Percentiles rank a stretch among this genome's conserved stretches.
Conservation (phyloP, 2,329 filamentous ascomycete genomes). For the Xenoacremonium recifei region DNA sequence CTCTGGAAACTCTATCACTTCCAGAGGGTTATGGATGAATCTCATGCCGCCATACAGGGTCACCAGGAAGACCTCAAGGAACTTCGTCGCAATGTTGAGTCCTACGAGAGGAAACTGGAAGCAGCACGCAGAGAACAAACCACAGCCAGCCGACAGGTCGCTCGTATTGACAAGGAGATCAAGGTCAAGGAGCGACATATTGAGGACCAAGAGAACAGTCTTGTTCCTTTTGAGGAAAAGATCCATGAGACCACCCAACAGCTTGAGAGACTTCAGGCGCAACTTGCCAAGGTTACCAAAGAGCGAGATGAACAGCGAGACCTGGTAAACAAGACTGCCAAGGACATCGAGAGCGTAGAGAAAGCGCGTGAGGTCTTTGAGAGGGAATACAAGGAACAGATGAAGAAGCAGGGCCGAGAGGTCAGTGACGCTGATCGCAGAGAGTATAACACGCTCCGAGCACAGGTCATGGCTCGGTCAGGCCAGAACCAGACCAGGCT, state of each 20-base stretch:
- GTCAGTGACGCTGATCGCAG: constrained; percentile 83
- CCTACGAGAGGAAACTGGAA: constrained; percentile 78
- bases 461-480: constrained; percentile 80
- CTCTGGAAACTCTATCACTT: constrained; percentile 97
- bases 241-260: constrained; percentile 75
- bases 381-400: constrained; percentile 77
- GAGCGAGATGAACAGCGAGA: constrained; percentile 72
- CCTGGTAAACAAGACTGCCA: constrained; percentile 71
- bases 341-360: constrained; percentile 79
- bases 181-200: constrained; percentile 83
- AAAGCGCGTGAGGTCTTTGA: constrained; percentile 90
- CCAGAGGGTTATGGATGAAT: constrained; percentile 89
- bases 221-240: constrained; percentile 92
- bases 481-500: constrained; percentile 79
- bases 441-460: constrained; percentile 82
- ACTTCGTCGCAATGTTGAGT: constrained; percentile 81
- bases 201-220: constrained; percentile 78
- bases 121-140: constrained; percentile 81
- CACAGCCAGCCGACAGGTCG: constrained; percentile 71
- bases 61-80: constrained; percentile 96
- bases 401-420: constrained; percentile 83
- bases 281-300: constrained; percentile 69
- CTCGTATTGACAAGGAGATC: constrained; percentile 81
- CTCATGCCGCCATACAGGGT: constrained; percentile 83
- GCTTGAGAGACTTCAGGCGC: constrained; percentile 63